Evolutionary conservation across 805 yeast species (phyloP).

Genomic region (Kregervanrija delftensis): DNA sequence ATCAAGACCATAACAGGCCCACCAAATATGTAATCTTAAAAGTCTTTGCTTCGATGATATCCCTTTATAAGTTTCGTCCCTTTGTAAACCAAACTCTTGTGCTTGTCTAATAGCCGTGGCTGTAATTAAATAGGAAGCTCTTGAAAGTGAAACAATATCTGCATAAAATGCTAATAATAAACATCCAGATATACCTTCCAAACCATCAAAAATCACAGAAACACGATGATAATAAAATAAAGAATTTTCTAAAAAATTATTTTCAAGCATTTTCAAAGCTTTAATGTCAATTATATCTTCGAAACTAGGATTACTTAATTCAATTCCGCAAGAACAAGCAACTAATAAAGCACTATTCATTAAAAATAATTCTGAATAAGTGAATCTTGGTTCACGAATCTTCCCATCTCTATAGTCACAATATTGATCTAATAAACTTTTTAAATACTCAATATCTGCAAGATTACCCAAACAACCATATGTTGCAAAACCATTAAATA

Average conservation of each 20-base stretch:
- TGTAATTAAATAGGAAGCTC: constrained; percentile 34
- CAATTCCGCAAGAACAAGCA: constrained; percentile 9
- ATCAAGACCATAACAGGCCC: constrained; percentile 42
- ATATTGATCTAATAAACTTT: constrained; percentile 9
- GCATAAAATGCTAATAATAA: constrained; percentile 38
- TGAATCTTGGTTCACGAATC: constrained; percentile 16
- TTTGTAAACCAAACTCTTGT: constrained; percentile 50
- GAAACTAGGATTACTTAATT: constrained; percentile 7
- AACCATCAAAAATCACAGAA: constrained; percentile 43
- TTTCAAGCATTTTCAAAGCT: constrained; percentile 18
- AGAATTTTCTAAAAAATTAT: constrained; percentile 31
- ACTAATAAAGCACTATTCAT: constrained; percentile 25
- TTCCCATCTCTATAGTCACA: constrained; percentile 21
- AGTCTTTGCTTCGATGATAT: constrained; percentile 31
- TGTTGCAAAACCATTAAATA: constrained; percentile 7
- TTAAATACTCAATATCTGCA: constrained; percentile 5
- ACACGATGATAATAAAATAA: constrained; percentile 48
- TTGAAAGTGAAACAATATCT: constrained; percentile 27
- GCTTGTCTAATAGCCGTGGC: constrained; percentile 47
- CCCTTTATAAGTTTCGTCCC: constrained; percentile 36
- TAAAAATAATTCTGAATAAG: constrained; percentile 27
- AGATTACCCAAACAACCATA: background rate
- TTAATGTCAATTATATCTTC: constrained; percentile 12
- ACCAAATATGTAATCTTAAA: constrained; percentile 39
- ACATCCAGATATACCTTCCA: constrained; percentile 44